phyloP scores from a whole-genome alignment of 441 rosid genomes.

The Syzygium syzygioides region DNA sequence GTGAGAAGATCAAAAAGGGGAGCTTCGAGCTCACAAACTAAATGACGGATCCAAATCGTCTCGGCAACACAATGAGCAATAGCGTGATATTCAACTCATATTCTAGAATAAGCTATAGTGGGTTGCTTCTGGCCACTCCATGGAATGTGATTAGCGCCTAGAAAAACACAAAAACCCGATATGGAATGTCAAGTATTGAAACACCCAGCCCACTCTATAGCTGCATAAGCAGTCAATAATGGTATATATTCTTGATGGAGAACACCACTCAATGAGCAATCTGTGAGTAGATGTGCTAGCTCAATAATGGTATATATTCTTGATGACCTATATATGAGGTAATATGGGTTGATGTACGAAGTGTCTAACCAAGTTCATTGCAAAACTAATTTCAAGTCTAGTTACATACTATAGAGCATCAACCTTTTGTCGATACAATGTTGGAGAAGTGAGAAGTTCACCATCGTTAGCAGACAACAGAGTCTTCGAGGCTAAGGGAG shows the following conservation, averaged over 20 bases:
- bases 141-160: background rate
- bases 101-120: background rate
- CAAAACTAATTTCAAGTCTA: background rate
- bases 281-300: background rate
- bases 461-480: background rate
- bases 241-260: background rate
- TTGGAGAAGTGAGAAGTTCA: background rate
- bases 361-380: background rate
- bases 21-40: too few species aligned
- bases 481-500: background rate
- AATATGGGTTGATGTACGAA: background rate
- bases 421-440: background rate
- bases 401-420: background rate
- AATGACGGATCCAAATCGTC: background rate
- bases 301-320: background rate
- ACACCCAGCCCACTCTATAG: background rate
- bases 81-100: background rate
- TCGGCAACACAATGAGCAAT: background rate
- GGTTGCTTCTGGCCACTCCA: accelerated
- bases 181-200: background rate
- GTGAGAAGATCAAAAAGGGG: too few species aligned
- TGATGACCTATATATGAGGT: background rate
- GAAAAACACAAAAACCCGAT: background rate
- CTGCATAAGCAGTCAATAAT: background rate
- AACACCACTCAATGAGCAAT: background rate